Conservation (phyloP, 2,329 filamentous ascomycete species). For the Fusarium gaditjirri region DNA sequence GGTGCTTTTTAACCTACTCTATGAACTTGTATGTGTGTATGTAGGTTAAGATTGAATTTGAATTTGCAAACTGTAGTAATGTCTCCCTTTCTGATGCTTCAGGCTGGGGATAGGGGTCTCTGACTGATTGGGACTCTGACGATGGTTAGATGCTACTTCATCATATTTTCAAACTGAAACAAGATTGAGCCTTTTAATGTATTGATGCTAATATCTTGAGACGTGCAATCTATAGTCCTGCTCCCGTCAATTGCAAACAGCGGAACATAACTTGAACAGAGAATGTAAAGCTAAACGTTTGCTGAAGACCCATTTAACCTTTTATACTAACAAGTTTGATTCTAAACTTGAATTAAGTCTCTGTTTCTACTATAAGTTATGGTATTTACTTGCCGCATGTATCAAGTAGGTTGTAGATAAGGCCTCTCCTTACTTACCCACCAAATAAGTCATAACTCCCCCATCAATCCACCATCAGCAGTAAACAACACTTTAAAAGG, state of each 20-base stretch:
- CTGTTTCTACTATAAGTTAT: too few relatives aligned
- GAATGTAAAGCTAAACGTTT: too few relatives aligned
- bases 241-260: neutral
- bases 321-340: neutral
- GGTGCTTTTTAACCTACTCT: accelerated
- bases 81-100: neutral
- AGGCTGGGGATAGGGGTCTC: too few relatives aligned
- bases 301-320: neutral
- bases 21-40: neutral
- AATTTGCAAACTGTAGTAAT: too few relatives aligned
- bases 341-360: neutral
- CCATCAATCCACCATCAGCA: neutral
- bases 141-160: neutral
- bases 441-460: neutral
- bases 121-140: too few relatives aligned
- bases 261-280: neutral
- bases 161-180: neutral
- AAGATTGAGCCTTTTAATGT: accelerated
- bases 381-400: neutral
- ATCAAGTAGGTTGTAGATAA: neutral
- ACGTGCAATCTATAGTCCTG: neutral
- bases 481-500: neutral
- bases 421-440: neutral
- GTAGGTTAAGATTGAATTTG: neutral
- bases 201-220: neutral